phyloP scores from a whole-genome alignment of 1,139 yeast genomes.

The Pichia terricola region DNA sequence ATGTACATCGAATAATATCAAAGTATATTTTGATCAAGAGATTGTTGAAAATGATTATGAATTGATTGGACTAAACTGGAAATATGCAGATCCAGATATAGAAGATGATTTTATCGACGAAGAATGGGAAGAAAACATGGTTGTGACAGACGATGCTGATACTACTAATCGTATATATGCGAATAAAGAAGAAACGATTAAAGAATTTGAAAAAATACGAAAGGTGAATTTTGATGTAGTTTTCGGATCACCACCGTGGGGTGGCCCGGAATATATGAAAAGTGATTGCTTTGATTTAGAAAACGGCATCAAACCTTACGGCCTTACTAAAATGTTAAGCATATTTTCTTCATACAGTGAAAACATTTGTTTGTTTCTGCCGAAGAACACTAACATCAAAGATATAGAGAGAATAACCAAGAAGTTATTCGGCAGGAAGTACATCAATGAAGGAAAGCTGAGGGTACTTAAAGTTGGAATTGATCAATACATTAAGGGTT shows the following conservation, averaged over 20 bases:
- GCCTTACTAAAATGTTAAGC: slow-evolving; percentile 34
- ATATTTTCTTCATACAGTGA: slow-evolving; percentile 34
- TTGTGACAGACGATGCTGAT: neutral
- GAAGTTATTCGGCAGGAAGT: neutral
- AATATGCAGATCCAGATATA: slow-evolving; percentile 20
- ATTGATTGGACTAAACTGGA: slow-evolving; percentile 48
- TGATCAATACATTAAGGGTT: neutral
- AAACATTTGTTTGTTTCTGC: slow-evolving; percentile 62
- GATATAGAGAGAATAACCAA: slow-evolving; percentile 31
- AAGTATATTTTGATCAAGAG: slow-evolving; percentile 35
- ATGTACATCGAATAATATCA: slow-evolving; percentile 63
- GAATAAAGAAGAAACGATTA: slow-evolving; percentile 10
- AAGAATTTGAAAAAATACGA: slow-evolving; percentile 9
- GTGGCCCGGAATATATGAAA: slow-evolving; percentile 64
- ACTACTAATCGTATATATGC: slow-evolving; percentile 16
- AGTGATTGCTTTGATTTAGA: slow-evolving; percentile 42
- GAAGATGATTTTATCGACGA: neutral
- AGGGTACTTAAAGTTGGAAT: neutral
- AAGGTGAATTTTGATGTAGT: slow-evolving; percentile 44
- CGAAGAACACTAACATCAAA: slow-evolving; percentile 52
- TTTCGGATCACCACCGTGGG: slow-evolving; percentile 95
- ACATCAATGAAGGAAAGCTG: neutral
- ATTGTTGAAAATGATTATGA: slow-evolving; percentile 37
- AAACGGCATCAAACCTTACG: slow-evolving; percentile 42
- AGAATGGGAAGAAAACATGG: slow-evolving; percentile 4